Conservation (phyloP, 2,329 filamentous ascomycete species). For the Leptographium wingfieldii region DNA sequence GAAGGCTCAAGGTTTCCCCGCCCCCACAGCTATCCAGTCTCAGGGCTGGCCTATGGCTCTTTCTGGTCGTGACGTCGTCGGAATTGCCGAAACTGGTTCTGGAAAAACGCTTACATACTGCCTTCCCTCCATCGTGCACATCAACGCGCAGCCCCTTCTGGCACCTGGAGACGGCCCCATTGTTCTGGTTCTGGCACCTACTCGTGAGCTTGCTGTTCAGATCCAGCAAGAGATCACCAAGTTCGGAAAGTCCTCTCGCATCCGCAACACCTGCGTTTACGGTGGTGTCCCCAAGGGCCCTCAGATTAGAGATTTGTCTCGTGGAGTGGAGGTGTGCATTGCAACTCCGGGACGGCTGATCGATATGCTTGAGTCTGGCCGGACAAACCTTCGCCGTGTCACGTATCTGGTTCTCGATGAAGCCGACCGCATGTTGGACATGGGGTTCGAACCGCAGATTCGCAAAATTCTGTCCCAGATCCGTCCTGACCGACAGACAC, state of each 20-base stretch:
- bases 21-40: constrained; percentile 91
- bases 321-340: constrained; percentile 97
- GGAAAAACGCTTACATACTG: constrained; percentile 99
- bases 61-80: constrained; percentile 93
- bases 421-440: constrained; percentile 98
- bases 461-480: constrained; percentile 98
- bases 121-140: constrained; percentile 95
- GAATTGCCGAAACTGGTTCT: constrained; percentile 97
- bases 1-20: constrained; percentile 91
- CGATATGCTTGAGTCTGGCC: constrained; percentile 95
- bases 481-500: constrained; percentile 93
- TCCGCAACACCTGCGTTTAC: constrained; percentile 97
- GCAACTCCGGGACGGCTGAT: constrained; percentile 95
- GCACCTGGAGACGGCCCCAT: constrained; percentile 93
- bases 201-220: constrained; percentile 94
- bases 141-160: constrained; percentile 95
- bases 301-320: constrained; percentile 87
- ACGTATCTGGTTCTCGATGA: constrained; percentile 98
- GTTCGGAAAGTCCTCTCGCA: constrained; percentile 94
- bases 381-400: constrained; percentile 94
- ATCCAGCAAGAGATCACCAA: constrained; percentile 98
- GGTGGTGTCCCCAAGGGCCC: constrained; percentile 96
- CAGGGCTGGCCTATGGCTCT: constrained; percentile 99
- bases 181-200: constrained; percentile 88
- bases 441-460: constrained; percentile 99